phyloP scores from a whole-genome alignment of 306 rosid genomes.

The Amphicarpaea edgeworthii region DNA sequence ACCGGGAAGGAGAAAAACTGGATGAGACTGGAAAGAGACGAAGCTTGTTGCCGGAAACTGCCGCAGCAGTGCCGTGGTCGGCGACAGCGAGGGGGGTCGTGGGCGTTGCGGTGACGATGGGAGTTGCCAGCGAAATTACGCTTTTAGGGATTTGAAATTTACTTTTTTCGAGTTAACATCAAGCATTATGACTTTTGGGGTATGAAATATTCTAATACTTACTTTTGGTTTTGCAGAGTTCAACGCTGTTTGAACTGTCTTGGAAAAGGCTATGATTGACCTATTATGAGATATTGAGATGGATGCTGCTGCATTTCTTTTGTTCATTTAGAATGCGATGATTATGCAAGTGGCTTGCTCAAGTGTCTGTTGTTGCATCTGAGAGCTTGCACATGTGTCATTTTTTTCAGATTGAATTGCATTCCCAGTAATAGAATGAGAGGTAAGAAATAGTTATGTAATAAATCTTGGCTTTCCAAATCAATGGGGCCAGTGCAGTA shows the following conservation, averaged over 20 bases:
- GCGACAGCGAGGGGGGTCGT: no score
- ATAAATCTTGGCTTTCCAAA: slow-evolving; percentile 20
- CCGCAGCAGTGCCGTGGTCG: no score
- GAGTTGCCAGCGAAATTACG: background rate
- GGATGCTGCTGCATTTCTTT: slow-evolving; percentile 8
- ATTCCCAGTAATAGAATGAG: background rate
- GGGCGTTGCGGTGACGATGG: no score
- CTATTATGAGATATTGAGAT: slow-evolving; percentile 28
- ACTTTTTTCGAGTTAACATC: slow-evolving; percentile 1
- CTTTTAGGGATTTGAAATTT: background rate
- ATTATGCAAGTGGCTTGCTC: slow-evolving; percentile 34
- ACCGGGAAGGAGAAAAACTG: no score
- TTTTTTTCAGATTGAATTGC: background rate
- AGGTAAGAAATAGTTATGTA: background rate
- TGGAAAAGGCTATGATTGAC: slow-evolving; percentile 80
- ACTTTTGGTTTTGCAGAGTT: slow-evolving; percentile 63
- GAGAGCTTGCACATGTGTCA: background rate
- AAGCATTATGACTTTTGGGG: slow-evolving; percentile 5
- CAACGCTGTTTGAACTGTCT: slow-evolving; percentile 87
- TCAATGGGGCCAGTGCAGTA: background rate
- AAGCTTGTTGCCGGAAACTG: no score
- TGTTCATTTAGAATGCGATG: slow-evolving; percentile 7
- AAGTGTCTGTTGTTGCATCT: slow-evolving; percentile 18
- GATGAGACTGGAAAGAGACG: no score
- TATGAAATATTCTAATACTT: slow-evolving; percentile 30